phyloP scores from a whole-genome alignment of 768 basidiomycete genomes.

The Phanerodontia chrysosporium region DNA sequence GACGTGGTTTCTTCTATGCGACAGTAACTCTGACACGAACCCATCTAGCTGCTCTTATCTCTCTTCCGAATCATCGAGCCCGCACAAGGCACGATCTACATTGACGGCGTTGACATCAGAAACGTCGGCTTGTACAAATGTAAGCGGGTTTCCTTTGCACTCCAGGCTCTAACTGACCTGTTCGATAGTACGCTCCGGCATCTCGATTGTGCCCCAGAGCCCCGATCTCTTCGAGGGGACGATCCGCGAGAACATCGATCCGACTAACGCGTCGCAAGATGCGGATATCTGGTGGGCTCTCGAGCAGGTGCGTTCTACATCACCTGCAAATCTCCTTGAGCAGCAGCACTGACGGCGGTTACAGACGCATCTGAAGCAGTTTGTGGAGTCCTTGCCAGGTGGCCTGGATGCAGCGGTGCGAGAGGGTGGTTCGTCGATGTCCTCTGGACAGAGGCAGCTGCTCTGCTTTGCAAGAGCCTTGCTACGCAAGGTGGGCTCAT shows the following conservation, averaged over 20 bases:
- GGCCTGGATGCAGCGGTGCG: conserved; percentile 69
- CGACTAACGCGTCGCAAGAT: conserved; percentile 69
- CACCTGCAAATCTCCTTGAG: too few species aligned
- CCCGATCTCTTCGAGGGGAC: conserved; percentile 64
- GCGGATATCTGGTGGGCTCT: conserved; percentile 85
- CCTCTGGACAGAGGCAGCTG: conserved; percentile 82
- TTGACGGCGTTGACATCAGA: conserved; percentile 76
- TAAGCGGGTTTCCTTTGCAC: conserved; percentile 27
- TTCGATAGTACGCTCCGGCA: conserved; percentile 63
- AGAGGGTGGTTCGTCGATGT: conserved; percentile 80
- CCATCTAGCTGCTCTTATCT: conserved; percentile 53
- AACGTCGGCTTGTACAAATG: conserved; percentile 72
- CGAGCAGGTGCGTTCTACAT: conserved; percentile 47
- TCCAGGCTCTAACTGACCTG: background rate
- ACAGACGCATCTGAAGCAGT: conserved; percentile 65
- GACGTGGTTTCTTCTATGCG: background rate
- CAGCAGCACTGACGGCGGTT: background rate
- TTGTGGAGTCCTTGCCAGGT: conserved; percentile 59
- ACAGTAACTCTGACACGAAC: background rate
- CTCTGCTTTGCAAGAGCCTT: conserved; percentile 87
- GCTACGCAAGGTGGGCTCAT: conserved; percentile 55
- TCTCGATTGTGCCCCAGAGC: conserved; percentile 85
- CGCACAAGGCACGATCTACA: conserved; percentile 55
- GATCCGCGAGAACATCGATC: conserved; percentile 86
- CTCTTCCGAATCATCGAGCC: conserved; percentile 79